phyloP scores from a whole-genome alignment of 2,329 filamentous ascomycete species.

The Colletotrichum eremochloae region DNA sequence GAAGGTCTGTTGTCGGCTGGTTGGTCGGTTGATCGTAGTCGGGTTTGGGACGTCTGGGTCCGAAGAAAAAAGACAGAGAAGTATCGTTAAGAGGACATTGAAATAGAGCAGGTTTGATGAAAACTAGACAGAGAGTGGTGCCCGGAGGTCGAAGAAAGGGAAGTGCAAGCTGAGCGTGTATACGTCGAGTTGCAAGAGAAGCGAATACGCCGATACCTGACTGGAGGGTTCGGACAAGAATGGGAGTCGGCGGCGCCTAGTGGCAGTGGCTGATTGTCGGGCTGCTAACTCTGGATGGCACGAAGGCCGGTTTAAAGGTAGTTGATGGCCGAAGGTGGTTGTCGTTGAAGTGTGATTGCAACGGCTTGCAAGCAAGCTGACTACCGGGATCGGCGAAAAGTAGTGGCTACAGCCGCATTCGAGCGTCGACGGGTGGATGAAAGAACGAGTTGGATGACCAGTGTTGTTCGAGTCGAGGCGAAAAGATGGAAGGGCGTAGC shows the following conservation, averaged over 20 bases:
- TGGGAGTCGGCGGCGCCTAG: background rate
- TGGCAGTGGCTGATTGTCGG: constrained; percentile 7
- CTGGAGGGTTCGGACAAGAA: constrained; percentile 33
- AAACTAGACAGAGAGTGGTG: constrained; percentile 33
- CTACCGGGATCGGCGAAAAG: constrained; percentile 41
- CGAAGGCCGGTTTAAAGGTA: constrained; percentile 19
- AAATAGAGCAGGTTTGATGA: constrained; percentile 45
- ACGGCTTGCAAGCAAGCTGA: constrained; percentile 44
- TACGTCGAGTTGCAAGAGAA: constrained; percentile 41
- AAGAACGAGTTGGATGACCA: constrained; percentile 26
- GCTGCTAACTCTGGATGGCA: constrained; percentile 28
- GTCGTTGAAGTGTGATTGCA: constrained; percentile 35
- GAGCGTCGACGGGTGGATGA: constrained; percentile 19
- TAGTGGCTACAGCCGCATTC: constrained; percentile 41
- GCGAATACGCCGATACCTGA: constrained; percentile 48
- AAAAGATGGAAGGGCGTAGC: constrained; percentile 2
- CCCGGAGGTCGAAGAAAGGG: constrained; percentile 29
- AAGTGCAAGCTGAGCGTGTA: constrained; percentile 26
- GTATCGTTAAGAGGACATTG: constrained; percentile 62
- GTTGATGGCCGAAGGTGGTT: constrained; percentile 31
- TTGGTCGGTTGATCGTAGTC: constrained; percentile 40
- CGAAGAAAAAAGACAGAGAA: constrained; percentile 51
- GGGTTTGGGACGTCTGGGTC: constrained; percentile 35
- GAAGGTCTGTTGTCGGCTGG: constrained; percentile 34
- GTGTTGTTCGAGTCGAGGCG: constrained; percentile 16